phyloP scores from a whole-genome alignment of 2,329 filamentous ascomycete genomes.

The Botrytis hyacinthi region DNA sequence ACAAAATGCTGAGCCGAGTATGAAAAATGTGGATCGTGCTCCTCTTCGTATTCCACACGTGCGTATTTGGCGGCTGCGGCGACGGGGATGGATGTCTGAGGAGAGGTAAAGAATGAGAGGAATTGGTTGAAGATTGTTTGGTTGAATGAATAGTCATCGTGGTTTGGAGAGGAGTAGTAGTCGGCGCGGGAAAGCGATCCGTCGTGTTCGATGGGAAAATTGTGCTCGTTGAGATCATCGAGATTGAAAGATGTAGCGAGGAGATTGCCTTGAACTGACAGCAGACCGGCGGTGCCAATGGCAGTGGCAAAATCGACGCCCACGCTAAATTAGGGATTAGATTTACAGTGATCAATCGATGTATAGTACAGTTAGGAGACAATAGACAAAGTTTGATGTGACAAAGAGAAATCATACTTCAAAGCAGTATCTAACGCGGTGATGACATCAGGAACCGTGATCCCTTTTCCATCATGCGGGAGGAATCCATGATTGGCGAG shows the following conservation, averaged over 20 bases:
- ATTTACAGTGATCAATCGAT: neutral
- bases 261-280: conserved; percentile 26
- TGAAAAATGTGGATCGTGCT: neutral
- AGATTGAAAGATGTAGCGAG: conserved; percentile 32
- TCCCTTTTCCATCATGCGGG: conserved; percentile 37
- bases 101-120: neutral
- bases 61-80: neutral
- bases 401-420: neutral
- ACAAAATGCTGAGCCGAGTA: neutral
- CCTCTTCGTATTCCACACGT: neutral
- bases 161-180: conserved; percentile 29
- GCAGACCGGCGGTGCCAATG: conserved; percentile 32
- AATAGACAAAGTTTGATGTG: too few relatives aligned
- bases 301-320: conserved; percentile 35
- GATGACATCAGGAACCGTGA: conserved; percentile 29
- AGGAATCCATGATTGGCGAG: conserved; percentile 37
- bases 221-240: conserved; percentile 33
- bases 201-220: conserved; percentile 42
- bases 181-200: conserved; percentile 39
- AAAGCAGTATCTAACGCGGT: neutral
- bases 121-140: conserved; percentile 8
- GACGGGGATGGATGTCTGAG: neutral
- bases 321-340: conserved; percentile 38
- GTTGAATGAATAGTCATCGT: neutral
- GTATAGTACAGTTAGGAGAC: neutral